phyloP scores from a whole-genome alignment of 306 rosid genomes.

The Dryas alaskensis region DNA sequence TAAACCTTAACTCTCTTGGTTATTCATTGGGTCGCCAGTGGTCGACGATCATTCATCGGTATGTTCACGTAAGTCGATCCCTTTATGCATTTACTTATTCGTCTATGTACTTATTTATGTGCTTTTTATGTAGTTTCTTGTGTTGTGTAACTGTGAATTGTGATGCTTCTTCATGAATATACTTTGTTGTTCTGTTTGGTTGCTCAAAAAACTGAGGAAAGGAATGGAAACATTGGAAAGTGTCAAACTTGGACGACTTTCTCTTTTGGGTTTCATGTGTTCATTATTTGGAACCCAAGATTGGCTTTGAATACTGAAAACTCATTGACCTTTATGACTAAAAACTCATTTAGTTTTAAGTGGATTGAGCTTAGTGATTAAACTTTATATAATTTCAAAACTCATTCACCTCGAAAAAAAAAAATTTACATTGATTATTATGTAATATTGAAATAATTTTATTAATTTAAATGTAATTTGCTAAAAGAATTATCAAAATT shows the following conservation, averaged over 20 bases:
- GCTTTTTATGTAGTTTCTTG: not conserved
- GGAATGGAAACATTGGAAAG: not conserved
- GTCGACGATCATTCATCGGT: not conserved
- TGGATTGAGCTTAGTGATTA: too few species aligned
- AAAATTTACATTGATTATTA: too few species aligned
- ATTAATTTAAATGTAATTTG: not conserved
- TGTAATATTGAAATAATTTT: not conserved
- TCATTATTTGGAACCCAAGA: not conserved
- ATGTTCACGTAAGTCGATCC: not conserved
- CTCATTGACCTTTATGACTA: too few species aligned
- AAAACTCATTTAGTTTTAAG: too few species aligned
- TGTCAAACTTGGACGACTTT: not conserved
- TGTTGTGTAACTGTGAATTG: not conserved
- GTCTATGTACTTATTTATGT: too few species aligned
- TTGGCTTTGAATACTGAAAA: not conserved
- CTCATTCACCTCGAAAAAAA: too few species aligned
- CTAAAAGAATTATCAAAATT: not conserved
- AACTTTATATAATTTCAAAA: too few species aligned
- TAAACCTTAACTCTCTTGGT: not conserved
- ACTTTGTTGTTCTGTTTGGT: not conserved
- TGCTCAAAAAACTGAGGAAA: not conserved
- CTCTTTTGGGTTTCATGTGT: not conserved
- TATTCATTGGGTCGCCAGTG: slow-evolving; percentile 1
- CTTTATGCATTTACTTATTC: not conserved
- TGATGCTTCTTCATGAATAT: not conserved